phyloP scores from a whole-genome alignment of 2,329 filamentous ascomycete genomes.

The Cryphonectria carpinicola region DNA sequence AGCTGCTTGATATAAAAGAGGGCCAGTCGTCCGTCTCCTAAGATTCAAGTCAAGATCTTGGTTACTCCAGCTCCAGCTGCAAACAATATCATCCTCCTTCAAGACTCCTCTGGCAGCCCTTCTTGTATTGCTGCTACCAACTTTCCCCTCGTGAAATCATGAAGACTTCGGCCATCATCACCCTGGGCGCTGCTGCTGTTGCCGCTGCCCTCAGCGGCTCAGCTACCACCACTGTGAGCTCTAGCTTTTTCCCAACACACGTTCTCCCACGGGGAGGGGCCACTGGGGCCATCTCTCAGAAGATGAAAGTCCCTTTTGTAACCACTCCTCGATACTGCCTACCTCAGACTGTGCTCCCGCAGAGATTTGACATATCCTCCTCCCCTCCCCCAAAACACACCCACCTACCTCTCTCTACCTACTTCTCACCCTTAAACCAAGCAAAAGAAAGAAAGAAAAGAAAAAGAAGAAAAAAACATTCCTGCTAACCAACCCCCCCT shows the following conservation, averaged over 20 bases:
- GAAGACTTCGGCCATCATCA: conserved; percentile 2
- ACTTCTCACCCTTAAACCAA: background rate
- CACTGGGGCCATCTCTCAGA: no score
- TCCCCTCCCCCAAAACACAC: no score
- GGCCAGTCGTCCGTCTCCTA: background rate
- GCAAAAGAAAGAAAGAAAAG: no score
- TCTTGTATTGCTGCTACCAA: background rate
- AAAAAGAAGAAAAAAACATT: background rate
- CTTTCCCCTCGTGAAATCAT: background rate
- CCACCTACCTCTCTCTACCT: background rate
- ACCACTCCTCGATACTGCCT: background rate
- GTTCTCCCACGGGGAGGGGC: background rate
- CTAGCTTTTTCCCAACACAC: background rate
- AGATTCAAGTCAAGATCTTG: background rate
- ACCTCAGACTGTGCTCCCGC: background rate
- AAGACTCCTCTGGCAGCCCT: background rate
- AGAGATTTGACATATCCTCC: background rate
- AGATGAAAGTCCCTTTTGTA: background rate
- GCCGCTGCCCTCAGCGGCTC: conserved; percentile 23
- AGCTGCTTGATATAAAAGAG: conserved; percentile 2
- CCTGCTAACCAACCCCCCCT: background rate
- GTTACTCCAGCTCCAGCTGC: background rate
- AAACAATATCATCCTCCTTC: background rate
- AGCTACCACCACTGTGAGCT: conserved; percentile 26
- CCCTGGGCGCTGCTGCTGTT: background rate